Percentiles rank a stretch among this genome's conserved stretches.
Evolutionary conservation across 169 alveolate genomes (phyloP).

Genomic region (Plasmodium sp.): DNA sequence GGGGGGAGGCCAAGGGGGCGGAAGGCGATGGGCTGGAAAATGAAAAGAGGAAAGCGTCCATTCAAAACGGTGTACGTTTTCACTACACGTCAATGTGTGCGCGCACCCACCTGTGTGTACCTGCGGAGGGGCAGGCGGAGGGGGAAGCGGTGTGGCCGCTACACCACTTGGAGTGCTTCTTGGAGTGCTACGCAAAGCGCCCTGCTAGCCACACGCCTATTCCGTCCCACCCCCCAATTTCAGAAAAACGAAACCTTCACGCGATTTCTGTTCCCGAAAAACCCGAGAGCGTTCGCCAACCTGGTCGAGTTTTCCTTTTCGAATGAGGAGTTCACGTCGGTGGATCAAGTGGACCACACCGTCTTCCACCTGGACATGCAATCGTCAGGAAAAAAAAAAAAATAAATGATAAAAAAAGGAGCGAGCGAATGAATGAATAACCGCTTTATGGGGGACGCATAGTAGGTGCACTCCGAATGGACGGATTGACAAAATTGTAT

Average conservation of each 20-base stretch:
- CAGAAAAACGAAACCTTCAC: constrained; percentile 67
- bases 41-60: not conserved
- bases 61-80: constrained; percentile 21
- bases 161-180: not conserved
- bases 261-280: constrained; percentile 62
- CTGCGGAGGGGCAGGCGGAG: not conserved
- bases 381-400: constrained; percentile 29
- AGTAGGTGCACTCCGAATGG: not conserved
- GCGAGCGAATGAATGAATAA: not conserved
- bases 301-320: constrained; percentile 57
- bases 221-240: not conserved
- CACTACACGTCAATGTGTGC: not conserved
- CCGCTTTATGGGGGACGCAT: not conserved
- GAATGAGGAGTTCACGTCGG: constrained; percentile 46
- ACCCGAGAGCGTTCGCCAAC: constrained; percentile 64
- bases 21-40: constrained; percentile 19
- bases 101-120: not conserved
- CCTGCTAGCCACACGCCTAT: not conserved
- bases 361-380: constrained; percentile 62
- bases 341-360: constrained; percentile 65
- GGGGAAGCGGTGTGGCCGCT: not conserved
- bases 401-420: not conserved
- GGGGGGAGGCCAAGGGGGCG: constrained; percentile 4
- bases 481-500: not conserved
- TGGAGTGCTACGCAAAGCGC: not conserved